A percentile compares a stretch with the other conserved stretches of the same genome.
Conservation (phyloP, 2,329 filamentous ascomycete species). For the Penicillium sp. region DNA sequence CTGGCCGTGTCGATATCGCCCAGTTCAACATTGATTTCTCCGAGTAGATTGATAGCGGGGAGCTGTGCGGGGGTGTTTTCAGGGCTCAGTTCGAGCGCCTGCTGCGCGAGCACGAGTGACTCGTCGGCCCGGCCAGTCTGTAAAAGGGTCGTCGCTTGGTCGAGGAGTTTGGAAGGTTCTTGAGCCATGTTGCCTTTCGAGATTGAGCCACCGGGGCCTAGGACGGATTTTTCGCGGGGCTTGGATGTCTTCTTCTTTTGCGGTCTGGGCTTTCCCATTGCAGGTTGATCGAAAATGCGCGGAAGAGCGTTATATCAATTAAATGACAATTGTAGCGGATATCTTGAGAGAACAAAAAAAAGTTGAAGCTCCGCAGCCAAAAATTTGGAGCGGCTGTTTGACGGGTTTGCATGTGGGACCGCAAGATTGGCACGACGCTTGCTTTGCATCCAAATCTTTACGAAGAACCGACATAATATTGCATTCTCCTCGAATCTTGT, state of each 20-base stretch:
- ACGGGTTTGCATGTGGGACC: slow-evolving; percentile 44
- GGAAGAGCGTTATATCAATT: background rate
- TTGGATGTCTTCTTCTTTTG: slow-evolving; percentile 48
- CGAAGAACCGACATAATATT: background rate
- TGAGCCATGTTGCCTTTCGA: slow-evolving; percentile 50
- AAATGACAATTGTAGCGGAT: slow-evolving; percentile 4
- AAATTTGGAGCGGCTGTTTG: slow-evolving; percentile 41
- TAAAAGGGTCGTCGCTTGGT: slow-evolving; percentile 58
- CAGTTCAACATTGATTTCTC: slow-evolving; percentile 78
- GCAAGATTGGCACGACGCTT: slow-evolving; percentile 22
- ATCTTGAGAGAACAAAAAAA: slow-evolving; percentile 21
- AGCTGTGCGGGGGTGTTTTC: slow-evolving; percentile 42
- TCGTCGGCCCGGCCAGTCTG: slow-evolving; percentile 61
- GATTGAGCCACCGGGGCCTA: slow-evolving; percentile 43
- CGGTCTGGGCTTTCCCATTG: slow-evolving; percentile 57
- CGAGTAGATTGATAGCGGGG: slow-evolving; percentile 72
- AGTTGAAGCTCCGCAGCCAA: slow-evolving; percentile 26
- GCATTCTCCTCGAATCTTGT: background rate
- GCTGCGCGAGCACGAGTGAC: slow-evolving; percentile 57
- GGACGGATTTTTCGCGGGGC: slow-evolving; percentile 45
- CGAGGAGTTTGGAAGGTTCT: slow-evolving; percentile 58
- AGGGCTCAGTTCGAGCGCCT: slow-evolving; percentile 49
- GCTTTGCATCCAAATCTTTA: slow-evolving; percentile 14
- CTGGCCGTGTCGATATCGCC: slow-evolving; percentile 79
- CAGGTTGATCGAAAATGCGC: slow-evolving; percentile 15